Evolutionary conservation across 1,139 yeast genomes (phyloP).

Genomic region (Geotrichum europaeum): DNA sequence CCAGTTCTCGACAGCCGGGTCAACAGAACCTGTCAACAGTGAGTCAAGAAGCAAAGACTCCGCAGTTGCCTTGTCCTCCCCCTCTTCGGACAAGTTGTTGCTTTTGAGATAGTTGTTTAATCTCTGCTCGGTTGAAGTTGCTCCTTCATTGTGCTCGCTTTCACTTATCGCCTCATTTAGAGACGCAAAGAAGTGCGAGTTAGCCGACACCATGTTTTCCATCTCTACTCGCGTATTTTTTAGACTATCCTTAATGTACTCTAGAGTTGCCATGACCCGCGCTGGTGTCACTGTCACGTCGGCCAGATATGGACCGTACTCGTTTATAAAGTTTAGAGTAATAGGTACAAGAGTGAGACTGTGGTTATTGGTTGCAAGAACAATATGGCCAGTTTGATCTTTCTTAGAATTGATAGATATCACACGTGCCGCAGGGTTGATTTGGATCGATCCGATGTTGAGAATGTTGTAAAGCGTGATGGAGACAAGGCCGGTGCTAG

Average conservation of each 20-base stretch:
- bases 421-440: conserved; percentile 6
- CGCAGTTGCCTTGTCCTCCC: conserved; percentile 9
- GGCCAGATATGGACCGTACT: conserved; percentile 27
- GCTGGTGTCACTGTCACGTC: conserved; percentile 33
- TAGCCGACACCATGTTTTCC: conserved; percentile 40
- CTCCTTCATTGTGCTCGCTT: conserved; percentile 21
- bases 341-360: conserved; percentile 1
- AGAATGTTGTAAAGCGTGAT: conserved; percentile 28
- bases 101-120: conserved; percentile 3
- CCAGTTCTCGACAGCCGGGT: conserved; percentile 46
- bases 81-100: background rate
- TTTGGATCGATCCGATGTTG: conserved; percentile 22
- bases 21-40: conserved; percentile 53
- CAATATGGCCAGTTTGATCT: conserved; percentile 23
- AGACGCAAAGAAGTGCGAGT: conserved; percentile 37
- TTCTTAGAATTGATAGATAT: conserved; percentile 4
- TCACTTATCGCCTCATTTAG: conserved; percentile 20
- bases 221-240: conserved; percentile 37
- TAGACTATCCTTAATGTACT: conserved; percentile 41
- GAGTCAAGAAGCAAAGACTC: conserved; percentile 41
- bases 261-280: conserved; percentile 32
- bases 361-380: conserved; percentile 12
- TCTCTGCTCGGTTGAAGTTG: background rate
- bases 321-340: conserved; percentile 19
- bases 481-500: conserved; percentile 21